These are phyloP conservation scores for Salix brachista DNA, from an alignment of 345 rosid genomes.

Conservation along the genomic window DNA sequence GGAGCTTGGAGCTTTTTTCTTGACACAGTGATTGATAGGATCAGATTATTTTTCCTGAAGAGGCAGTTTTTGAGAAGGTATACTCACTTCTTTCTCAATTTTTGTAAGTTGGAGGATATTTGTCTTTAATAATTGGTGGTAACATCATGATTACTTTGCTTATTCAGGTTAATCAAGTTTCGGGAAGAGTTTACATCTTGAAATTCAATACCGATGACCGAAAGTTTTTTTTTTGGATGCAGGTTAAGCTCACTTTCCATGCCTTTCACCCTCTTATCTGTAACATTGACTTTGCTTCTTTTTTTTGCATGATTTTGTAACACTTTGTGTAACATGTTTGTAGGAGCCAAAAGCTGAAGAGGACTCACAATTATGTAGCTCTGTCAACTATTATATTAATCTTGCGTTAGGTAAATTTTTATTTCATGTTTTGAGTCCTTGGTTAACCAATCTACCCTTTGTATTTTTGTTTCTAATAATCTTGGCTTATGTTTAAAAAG, in stretches of 20 bases:
- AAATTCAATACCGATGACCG: conserved; percentile 85
- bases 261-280: neutral
- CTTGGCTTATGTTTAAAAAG: neutral
- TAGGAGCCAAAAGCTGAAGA: conserved; percentile 81
- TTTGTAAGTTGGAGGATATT: neutral
- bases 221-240: conserved; percentile 94
- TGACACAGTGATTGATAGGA: conserved; percentile 57
- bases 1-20: conserved; percentile 33
- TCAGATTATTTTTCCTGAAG: conserved; percentile 88
- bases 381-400: conserved; percentile 67
- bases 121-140: neutral
- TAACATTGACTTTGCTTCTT: neutral
- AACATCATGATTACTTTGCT: conserved; percentile 5
- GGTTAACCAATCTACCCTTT: neutral
- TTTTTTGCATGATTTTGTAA: neutral
- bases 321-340: neutral
- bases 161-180: conserved; percentile 75
- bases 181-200: conserved; percentile 81
- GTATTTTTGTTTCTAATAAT: neutral
- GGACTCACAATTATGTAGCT: conserved; percentile 59
- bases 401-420: conserved; percentile 60
- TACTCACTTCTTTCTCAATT: neutral
- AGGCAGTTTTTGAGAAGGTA: conserved; percentile 97
- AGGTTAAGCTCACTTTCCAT: conserved; percentile 38
- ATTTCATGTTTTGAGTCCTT: neutral